phyloP scores from a whole-genome alignment of 345 rosid genomes.

The Camelina neglecta region DNA sequence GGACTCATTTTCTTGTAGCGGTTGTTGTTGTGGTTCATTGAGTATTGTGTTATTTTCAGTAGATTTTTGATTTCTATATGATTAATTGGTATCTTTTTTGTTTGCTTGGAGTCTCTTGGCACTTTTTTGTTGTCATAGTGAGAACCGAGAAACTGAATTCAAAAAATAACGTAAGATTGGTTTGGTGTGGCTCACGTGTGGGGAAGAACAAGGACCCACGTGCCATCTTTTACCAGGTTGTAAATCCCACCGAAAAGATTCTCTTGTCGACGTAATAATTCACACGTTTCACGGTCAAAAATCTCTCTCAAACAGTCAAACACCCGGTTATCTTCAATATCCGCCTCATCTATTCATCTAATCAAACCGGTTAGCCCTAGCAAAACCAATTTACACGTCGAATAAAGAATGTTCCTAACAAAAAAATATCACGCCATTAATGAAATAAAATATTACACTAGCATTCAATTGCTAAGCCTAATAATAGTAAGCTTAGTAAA shows the following conservation, averaged over 20 bases:
- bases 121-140: too few relatives aligned
- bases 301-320: background rate
- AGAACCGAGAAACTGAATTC: background rate
- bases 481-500: background rate
- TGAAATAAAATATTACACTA: too few relatives aligned
- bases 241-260: constrained; percentile 44
- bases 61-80: too few relatives aligned
- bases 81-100: too few relatives aligned
- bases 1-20: too few relatives aligned
- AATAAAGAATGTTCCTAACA: too few relatives aligned
- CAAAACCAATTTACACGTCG: background rate
- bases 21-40: too few relatives aligned
- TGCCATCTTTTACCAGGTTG: constrained; percentile 34
- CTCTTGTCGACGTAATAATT: constrained; percentile 42
- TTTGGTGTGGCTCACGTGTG: constrained; percentile 38
- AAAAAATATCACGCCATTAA: too few relatives aligned
- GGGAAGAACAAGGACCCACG: constrained; percentile 9
- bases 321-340: background rate
- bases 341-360: background rate
- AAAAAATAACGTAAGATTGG: background rate
- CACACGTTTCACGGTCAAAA: constrained; percentile 1
- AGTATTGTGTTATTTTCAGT: too few relatives aligned
- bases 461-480: too few relatives aligned
- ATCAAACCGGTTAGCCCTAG: background rate
- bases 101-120: too few relatives aligned